Evolutionary conservation across 805 yeast species (phyloP), one percentile per base, ranked within the genome.

Genomic region (Brettanomyces sp.): DNA sequence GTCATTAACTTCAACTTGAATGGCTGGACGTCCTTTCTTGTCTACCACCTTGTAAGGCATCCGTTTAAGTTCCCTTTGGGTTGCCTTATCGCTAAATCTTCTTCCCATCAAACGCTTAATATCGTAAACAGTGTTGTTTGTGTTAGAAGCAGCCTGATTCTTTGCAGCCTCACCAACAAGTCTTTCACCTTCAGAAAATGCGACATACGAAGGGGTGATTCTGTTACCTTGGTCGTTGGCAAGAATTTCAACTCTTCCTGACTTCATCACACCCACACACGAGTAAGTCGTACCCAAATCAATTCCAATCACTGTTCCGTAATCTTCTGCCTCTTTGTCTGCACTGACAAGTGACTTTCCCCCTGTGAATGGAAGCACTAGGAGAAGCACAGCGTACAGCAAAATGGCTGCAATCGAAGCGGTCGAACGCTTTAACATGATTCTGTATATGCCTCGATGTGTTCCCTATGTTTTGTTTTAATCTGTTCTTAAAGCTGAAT

Each of bases 191-290:
- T 88, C 96, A 30, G 95, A 88, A 79, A 90, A 90, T 44, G 95
- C 96, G 52, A 91, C 97, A 66, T 85, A 90, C 34, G 97, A 89
- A 35, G 97, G 97, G 18, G 97, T 90, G 52, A 95, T 91, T 76
- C 97, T 85, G 78, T 91, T 90, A 76, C 98, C 98, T 74, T 91
- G 97, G 69, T 90, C 96, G 64, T 90, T 90, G 59, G 97, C 96
- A 61, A 90, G 80, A 63, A 90, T 90, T 64, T 91, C 97, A 49
- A 90, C 97, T 59, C 95, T 58, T 28, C 66, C 67, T 5, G 62
- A 56, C 45, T 59, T 59, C 64, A 63, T 62, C n/a, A 62, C 89
- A 61, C 96, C 98, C 51, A 91, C 98, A 80, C 97, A 90, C 11
- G 96, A 90, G 78, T 90, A 90, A 5, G 98, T 90, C 53, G 98